Evolutionary conservation across 2,329 filamentous ascomycete species (phyloP).

Genomic region (Clarireedia homoeocarpa): DNA sequence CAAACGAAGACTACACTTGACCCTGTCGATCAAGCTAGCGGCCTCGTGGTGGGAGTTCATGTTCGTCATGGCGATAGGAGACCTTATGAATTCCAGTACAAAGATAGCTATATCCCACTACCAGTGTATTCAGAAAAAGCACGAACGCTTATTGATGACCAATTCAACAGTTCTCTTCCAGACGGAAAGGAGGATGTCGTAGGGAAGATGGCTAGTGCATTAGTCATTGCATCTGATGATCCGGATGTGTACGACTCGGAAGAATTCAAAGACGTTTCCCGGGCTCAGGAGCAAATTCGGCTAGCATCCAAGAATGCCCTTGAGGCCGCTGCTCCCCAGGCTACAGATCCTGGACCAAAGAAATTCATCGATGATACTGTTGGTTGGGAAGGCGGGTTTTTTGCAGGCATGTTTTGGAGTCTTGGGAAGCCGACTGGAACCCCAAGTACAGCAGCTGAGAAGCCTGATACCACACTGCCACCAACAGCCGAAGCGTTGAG

Average conservation of each 20-base stretch:
- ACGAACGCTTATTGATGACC: conserved; percentile 43
- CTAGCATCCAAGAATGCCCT: conserved; percentile 58
- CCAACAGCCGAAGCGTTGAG: conserved; percentile 45
- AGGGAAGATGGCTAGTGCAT: conserved; percentile 37
- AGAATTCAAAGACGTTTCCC: conserved; percentile 50
- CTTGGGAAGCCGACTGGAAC: conserved; percentile 44
- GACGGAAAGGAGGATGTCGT: conserved; percentile 31
- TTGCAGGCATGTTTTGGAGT: conserved; percentile 71
- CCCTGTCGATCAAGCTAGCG: conserved; percentile 37
- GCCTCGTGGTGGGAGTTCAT: conserved; percentile 61
- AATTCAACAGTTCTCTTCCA: conserved; percentile 34
- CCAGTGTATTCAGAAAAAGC: conserved; percentile 58
- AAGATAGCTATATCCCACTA: conserved; percentile 69
- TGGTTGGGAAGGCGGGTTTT: conserved; percentile 88
- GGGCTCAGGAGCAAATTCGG: conserved; percentile 69
- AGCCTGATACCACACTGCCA: conserved; percentile 28
- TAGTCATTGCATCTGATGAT: conserved; percentile 72
- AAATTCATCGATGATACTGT: conserved; percentile 68
- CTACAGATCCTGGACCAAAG: conserved; percentile 40
- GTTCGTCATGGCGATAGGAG: conserved; percentile 74
- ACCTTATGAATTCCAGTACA: conserved; percentile 69
- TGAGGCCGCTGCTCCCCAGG: conserved; percentile 29
- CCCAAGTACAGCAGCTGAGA: conserved; percentile 28
- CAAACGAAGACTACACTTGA: conserved; percentile 36
- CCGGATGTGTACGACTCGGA: conserved; percentile 61